These are phyloP conservation scores for Ophiostoma sp. DNA, from an alignment of 2,329 filamentous ascomycete species.

Conservation along the genomic window DNA sequence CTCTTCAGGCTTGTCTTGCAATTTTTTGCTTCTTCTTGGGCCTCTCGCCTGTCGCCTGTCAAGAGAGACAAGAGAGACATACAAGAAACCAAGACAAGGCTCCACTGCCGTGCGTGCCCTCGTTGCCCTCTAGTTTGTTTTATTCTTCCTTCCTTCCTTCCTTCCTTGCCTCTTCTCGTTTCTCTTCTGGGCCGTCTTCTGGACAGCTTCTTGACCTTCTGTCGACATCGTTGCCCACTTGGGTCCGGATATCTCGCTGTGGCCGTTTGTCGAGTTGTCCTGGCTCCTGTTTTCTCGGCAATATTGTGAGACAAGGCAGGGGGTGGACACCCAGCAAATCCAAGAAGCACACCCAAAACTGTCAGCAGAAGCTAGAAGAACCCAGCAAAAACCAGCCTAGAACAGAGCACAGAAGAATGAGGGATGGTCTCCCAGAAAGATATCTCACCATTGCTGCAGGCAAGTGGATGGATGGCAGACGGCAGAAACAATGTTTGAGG, in stretches of 20 bases:
- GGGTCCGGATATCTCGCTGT: not conserved
- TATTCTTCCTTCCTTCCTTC: constrained; percentile 7
- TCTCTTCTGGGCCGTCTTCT: not conserved
- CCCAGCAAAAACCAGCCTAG: not conserved
- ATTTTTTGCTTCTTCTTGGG: not conserved
- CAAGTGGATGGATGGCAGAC: constrained; percentile 2
- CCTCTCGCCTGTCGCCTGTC: not conserved
- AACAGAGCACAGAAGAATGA: not conserved
- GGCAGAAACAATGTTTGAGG: constrained; percentile 10
- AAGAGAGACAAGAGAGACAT: not conserved
- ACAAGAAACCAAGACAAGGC: not conserved
- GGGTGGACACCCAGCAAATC: not conserved
- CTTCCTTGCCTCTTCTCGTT: not conserved
- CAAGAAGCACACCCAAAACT: not conserved
- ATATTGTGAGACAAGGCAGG: constrained; percentile 18
- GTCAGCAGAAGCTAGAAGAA: not conserved
- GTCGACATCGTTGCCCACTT: not conserved
- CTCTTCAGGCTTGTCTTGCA: not conserved
- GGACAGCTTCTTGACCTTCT: not conserved
- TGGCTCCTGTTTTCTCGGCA: constrained; percentile 18
- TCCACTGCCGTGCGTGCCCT: not conserved
- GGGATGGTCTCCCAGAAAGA: not conserved
- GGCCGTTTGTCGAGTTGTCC: not conserved
- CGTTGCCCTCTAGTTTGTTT: not conserved
- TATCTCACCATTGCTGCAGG: constrained; percentile 2